These are phyloP conservation scores for Calocera cornea DNA, from an alignment of 768 basidiomycete genomes.

Conservation along the genomic window DNA sequence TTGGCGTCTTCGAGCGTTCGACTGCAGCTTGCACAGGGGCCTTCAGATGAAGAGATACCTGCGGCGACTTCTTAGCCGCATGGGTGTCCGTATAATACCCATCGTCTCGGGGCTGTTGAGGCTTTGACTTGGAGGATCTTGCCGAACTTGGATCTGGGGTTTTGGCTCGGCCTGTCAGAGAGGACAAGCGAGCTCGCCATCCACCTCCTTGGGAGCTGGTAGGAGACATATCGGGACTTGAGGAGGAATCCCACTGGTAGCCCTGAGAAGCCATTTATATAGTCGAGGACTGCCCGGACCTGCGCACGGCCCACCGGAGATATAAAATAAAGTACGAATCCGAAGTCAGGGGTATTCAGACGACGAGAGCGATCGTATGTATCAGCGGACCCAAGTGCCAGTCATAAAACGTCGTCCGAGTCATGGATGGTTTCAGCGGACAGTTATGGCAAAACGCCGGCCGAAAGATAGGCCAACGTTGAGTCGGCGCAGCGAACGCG, in stretches of 20 bases:
- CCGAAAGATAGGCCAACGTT: not conserved
- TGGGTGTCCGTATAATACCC: not conserved
- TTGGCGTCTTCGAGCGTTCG: not conserved
- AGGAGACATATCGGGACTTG: not conserved
- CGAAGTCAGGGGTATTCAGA: not conserved
- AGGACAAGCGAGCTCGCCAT: not conserved
- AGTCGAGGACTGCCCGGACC: not conserved
- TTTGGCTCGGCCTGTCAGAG: not conserved
- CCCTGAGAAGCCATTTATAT: not conserved
- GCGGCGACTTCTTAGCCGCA: not conserved
- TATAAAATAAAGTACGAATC: not conserved
- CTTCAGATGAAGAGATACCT: not conserved
- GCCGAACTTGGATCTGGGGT: not conserved
- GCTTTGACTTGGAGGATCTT: not conserved
- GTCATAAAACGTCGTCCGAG: not conserved
- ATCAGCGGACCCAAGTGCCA: not conserved
- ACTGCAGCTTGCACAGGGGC: not conserved
- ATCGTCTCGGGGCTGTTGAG: not conserved
- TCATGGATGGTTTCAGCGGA: not conserved
- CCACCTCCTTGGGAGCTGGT: not conserved
- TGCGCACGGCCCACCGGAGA: not conserved
- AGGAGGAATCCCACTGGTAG: not conserved
- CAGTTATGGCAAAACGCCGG: not conserved
- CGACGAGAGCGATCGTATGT: not conserved
- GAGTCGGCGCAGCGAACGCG: not conserved